Evolutionary conservation across 1,284 basidiomycete species (phyloP).

Genomic region (Cryptococcus hybrid): DNA sequence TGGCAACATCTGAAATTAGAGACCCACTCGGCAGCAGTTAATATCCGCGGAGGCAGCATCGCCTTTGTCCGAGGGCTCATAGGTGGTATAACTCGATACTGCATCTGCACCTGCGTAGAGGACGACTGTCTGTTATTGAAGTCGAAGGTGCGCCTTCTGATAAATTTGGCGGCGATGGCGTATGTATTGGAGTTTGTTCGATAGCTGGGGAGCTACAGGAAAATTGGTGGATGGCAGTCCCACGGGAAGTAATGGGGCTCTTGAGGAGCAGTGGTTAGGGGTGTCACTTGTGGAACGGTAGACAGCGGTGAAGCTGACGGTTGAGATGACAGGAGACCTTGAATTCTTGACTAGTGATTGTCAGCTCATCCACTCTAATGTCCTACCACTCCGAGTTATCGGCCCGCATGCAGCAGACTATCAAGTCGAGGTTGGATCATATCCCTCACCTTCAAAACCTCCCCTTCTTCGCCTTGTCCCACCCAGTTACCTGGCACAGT

Average conservation of each 20-base stretch:
- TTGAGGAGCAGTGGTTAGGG: too few species aligned
- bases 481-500: conserved; percentile 50
- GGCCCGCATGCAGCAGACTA: not conserved
- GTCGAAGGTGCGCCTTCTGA: not conserved
- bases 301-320: not conserved
- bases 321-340: conserved; percentile 17
- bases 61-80: conserved; percentile 14
- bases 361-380: not conserved
- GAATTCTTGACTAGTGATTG: conserved; percentile 16
- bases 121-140: not conserved
- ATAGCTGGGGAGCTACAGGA: too few species aligned
- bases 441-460: conserved; percentile 40
- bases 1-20: not conserved
- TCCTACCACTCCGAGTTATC: not conserved
- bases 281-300: too few species aligned
- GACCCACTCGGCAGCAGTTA: conserved; percentile 36
- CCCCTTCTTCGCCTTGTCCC: conserved; percentile 41
- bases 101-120: conserved; percentile 7
- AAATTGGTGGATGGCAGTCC: not conserved
- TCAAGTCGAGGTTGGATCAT: not conserved
- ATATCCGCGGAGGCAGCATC: conserved; percentile 32
- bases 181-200: too few species aligned
- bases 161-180: not conserved
- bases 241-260: conserved; percentile 1
- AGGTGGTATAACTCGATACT: conserved; percentile 39